Conservation (phyloP, 2,329 filamentous ascomycete genomes). For the Fusarium tricinctum region DNA sequence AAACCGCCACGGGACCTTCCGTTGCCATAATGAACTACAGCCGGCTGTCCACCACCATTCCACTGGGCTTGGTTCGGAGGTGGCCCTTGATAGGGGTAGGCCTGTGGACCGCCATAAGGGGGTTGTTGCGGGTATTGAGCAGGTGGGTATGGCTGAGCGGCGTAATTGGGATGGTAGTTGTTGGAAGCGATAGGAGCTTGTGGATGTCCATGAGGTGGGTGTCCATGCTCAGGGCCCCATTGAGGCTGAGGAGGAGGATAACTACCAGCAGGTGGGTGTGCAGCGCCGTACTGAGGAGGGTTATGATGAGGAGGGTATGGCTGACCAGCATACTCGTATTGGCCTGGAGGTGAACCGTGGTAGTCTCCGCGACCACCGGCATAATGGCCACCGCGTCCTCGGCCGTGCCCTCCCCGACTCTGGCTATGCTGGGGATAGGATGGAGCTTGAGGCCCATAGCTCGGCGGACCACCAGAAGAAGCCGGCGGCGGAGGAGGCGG, state of each 20-base stretch:
- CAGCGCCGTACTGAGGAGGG: constrained; percentile 49
- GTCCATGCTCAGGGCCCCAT: constrained; percentile 58
- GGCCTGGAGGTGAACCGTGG: constrained; percentile 54
- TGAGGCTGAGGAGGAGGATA: constrained; percentile 60
- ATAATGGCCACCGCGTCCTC: constrained; percentile 59
- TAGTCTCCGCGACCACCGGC: constrained; percentile 58
- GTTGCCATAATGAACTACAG: constrained; percentile 55
- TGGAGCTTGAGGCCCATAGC: constrained; percentile 58
- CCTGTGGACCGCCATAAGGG: constrained; percentile 59
- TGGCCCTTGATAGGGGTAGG: constrained; percentile 57
- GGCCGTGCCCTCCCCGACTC: constrained; percentile 56
- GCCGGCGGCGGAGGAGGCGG: constrained; percentile 64
- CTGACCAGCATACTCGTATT: constrained; percentile 62
- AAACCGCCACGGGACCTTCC: constrained; percentile 61
- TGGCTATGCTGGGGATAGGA: constrained; percentile 57
- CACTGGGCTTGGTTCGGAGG: constrained; percentile 55
- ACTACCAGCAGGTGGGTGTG: constrained; percentile 55
- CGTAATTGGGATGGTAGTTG: constrained; percentile 72
- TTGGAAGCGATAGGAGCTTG: constrained; percentile 64
- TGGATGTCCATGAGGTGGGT: constrained; percentile 61
- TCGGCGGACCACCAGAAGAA: constrained; percentile 51
- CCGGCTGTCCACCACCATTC: constrained; percentile 53
- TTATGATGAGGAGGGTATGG: constrained; percentile 54
- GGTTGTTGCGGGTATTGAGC: constrained; percentile 61
- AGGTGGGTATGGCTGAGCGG: constrained; percentile 66